A percentile compares a stretch with the other conserved stretches of the same genome.
phyloP scores from a whole-genome alignment of 306 rosid species.

The Cucurbita ficifolia region DNA sequence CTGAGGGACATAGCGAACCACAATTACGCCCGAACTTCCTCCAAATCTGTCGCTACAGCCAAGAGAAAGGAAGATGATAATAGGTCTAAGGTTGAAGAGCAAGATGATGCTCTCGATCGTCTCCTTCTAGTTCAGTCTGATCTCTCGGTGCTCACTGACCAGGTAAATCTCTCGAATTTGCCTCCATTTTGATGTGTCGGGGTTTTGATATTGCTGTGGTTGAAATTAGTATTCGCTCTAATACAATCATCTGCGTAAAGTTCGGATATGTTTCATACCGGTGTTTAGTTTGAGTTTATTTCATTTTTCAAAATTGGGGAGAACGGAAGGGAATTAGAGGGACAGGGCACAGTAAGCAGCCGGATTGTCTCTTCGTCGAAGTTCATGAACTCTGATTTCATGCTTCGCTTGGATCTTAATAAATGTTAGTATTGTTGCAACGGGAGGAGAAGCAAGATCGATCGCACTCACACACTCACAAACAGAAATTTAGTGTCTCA shows the following conservation, averaged over 20 bases:
- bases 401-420: neutral
- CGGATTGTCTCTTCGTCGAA: too few species aligned
- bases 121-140: constrained; percentile 52
- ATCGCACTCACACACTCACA: too few species aligned
- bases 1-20: constrained; percentile 27
- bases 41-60: constrained; percentile 2
- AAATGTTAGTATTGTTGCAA: neutral
- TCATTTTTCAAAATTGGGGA: neutral
- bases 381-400: neutral
- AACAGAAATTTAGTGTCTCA: too few species aligned
- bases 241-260: neutral
- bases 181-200: neutral
- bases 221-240: neutral
- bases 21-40: constrained; percentile 14
- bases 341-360: neutral
- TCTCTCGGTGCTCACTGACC: constrained; percentile 36
- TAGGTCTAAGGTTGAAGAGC: neutral
- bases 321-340: neutral
- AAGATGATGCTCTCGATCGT: constrained; percentile 24
- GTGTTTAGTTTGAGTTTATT: neutral
- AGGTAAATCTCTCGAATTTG: constrained; percentile 21
- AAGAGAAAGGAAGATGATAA: constrained; percentile 12
- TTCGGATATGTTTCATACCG: neutral
- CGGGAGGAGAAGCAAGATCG: too few species aligned
- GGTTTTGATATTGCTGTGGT: too few species aligned